These are phyloP conservation scores for Carex littledalei DNA, from an alignment of 176 grass and related monocot genomes.

Conservation along the genomic window DNA sequence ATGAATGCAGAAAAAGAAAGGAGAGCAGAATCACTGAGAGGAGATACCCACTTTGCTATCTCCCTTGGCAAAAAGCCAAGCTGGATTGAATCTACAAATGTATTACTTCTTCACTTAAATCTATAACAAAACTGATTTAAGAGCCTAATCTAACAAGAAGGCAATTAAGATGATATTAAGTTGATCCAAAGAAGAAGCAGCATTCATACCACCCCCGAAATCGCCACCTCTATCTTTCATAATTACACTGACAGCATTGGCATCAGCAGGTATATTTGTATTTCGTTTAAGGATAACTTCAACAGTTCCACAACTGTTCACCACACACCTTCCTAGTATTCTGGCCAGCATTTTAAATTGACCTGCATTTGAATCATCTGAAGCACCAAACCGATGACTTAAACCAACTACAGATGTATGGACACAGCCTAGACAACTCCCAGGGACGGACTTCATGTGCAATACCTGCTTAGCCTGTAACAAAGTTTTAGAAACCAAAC, in stretches of 20 bases:
- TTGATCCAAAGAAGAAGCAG: not conserved
- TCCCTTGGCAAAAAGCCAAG: slow-evolving; percentile 97
- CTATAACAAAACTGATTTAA: not conserved
- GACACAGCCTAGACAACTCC: slow-evolving; percentile 55
- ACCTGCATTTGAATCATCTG: slow-evolving; percentile 43
- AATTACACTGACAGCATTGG: slow-evolving; percentile 77
- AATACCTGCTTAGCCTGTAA: slow-evolving; percentile 54
- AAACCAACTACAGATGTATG: slow-evolving; percentile 86
- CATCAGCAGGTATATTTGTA: slow-evolving; percentile 77
- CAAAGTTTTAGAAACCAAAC: not conserved
- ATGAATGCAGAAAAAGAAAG: slow-evolving; percentile 85
- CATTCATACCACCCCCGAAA: slow-evolving; percentile 60
- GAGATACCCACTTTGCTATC: slow-evolving; percentile 75
- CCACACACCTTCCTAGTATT: slow-evolving; percentile 61
- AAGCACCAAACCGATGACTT: slow-evolving; percentile 58
- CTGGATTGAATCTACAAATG: slow-evolving; percentile 49
- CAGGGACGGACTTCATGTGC: slow-evolving; percentile 18
- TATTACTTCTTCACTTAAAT: not conserved
- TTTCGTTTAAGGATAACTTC: slow-evolving; percentile 85
- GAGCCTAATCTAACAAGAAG: not conserved
- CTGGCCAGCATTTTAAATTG: slow-evolving; percentile 52
- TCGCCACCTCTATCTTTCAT: slow-evolving; percentile 52
- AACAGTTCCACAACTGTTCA: slow-evolving; percentile 50
- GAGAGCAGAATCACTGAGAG: slow-evolving; percentile 70
- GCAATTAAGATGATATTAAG: not conserved